These are phyloP conservation scores for Hibiscus syriacus DNA, from an alignment of 345 rosid species.

Conservation along the genomic window DNA sequence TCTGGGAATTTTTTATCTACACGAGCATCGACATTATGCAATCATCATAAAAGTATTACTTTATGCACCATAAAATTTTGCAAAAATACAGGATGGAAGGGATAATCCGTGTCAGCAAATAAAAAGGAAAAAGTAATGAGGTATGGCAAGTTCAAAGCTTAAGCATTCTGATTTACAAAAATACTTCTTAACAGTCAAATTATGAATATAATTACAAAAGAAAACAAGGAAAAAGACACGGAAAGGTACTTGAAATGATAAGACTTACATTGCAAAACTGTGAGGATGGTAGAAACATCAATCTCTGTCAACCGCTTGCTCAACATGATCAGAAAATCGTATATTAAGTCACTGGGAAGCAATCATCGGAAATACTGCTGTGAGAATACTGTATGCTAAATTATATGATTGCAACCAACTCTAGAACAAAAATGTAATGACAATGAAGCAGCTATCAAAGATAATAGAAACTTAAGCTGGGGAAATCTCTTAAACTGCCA, in stretches of 20 bases:
- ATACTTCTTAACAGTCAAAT: background rate
- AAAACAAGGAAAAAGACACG: background rate
- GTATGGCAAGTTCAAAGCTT: background rate
- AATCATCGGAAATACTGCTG: background rate
- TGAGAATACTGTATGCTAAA: background rate
- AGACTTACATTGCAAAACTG: constrained; percentile 68
- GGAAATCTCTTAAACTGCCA: background rate
- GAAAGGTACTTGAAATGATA: background rate
- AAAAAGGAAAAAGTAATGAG: background rate
- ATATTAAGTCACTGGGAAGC: constrained; percentile 75
- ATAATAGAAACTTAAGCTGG: background rate
- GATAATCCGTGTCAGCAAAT: background rate
- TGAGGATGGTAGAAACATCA: constrained; percentile 74
- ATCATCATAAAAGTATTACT: background rate
- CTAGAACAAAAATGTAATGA: background rate
- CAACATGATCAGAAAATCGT: constrained; percentile 68
- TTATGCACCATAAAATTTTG: background rate
- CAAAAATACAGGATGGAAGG: background rate
- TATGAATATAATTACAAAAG: background rate
- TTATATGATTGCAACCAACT: background rate
- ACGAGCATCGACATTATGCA: background rate
- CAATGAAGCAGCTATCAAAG: background rate
- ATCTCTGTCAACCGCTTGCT: constrained; percentile 64
- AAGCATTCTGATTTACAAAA: background rate
- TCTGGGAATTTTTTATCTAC: background rate